These are phyloP conservation scores for Daldinia sp. DNA, from an alignment of 2,329 filamentous ascomycete genomes.

Conservation along the genomic window DNA sequence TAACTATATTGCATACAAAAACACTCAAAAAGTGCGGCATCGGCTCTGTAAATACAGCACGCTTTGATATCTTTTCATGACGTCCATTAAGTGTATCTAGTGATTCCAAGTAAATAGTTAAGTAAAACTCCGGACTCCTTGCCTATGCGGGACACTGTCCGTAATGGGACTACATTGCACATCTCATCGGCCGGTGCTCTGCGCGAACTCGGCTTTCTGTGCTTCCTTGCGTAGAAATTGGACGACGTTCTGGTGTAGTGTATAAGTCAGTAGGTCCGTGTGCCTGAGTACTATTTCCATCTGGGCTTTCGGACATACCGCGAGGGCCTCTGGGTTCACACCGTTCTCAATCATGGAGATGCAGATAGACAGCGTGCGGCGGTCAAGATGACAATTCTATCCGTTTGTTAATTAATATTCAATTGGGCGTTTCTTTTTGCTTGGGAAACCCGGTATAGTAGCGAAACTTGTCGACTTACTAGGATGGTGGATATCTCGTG, in stretches of 20 bases:
- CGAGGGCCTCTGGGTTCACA: constrained; percentile 92
- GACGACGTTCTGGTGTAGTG: constrained; percentile 60
- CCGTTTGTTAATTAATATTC: not conserved
- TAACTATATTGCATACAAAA: constrained; percentile 19
- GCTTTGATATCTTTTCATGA: not conserved
- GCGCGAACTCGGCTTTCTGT: constrained; percentile 56
- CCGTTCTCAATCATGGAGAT: constrained; percentile 98
- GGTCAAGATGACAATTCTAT: constrained; percentile 92
- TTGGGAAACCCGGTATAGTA: not conserved
- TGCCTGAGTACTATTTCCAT: not conserved
- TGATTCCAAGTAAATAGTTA: too few species aligned
- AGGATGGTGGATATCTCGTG: constrained; percentile 89
- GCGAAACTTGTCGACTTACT: constrained; percentile 60
- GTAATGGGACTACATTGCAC: too few species aligned
- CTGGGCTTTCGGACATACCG: constrained; percentile 65
- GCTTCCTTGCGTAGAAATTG: constrained; percentile 67
- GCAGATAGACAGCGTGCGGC: constrained; percentile 90
- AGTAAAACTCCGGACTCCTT: constrained; percentile 31
- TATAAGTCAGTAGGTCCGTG: not conserved
- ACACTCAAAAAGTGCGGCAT: constrained; percentile 5
- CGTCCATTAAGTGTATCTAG: not conserved
- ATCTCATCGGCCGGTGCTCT: constrained; percentile 34
- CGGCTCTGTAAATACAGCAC: not conserved
- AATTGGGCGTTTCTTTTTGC: not conserved
- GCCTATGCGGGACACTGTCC: not conserved